Evolutionary conservation across 73 alveolate genomes (phyloP), one percentile per base, ranked within the genome.

Genomic region (Effrenium voratum): DNA sequence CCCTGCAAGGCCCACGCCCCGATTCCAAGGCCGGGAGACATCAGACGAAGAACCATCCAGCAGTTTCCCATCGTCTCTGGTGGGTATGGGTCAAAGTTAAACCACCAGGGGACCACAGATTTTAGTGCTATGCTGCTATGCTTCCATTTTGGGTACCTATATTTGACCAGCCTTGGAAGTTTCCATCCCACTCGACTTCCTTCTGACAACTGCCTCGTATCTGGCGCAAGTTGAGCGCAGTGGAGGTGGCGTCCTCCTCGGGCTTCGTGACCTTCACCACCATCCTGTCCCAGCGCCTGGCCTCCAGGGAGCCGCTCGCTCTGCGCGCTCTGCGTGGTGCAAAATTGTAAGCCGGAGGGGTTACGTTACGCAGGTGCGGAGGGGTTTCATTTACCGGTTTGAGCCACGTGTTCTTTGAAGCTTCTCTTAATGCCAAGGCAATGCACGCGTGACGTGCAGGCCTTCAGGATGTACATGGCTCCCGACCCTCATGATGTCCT

Each of bases 221-320:
- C n/a, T n/a, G n/a, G n/a, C n/a, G n/a, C n/a, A n/a, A n/a, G n/a
- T n/a, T n/a, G n/a, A n/a, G n/a, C n/a, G n/a, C 36, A 19, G n/a
- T 43, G 44, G 86, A 88, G 97, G 97, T 90, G 76, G 97, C 88
- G 2, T 90, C 97, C 6, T 90, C 97, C 57, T 63, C 87, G n/a
- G 97, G 97, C 52, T 90, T 90, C 47, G 97, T 90, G 59, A 90
- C 97, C 70, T 90, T 90, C 76, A 90, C 97, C 76, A 90, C 97
- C 50, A 90, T 90, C 82, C 76, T 90, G 50, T 90, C 97, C 2
- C 97, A 90, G 22, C 97, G 97, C 32, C 34, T 90, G 41, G 97
- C 97, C 47, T 90, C 97, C 30, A 72, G 97, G 38, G 97, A 90
- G 97, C 41, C 40, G 24, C 55, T 12, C 34, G 95, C 84, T n/a